phyloP scores from a whole-genome alignment of 345 rosid genomes.

The Melaleuca alternifolia region DNA sequence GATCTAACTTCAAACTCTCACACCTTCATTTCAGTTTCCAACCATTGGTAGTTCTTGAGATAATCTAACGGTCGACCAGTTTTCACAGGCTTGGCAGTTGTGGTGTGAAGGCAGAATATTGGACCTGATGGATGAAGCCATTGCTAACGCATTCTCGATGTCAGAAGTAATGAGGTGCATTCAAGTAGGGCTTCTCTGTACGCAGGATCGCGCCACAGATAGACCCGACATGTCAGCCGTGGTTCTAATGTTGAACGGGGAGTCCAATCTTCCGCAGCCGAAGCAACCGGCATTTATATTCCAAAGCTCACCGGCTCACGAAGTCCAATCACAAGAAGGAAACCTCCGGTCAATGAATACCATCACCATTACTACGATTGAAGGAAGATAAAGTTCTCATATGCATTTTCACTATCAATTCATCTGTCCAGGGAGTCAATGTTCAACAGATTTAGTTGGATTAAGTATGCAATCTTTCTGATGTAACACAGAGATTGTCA shows the following conservation, averaged over 20 bases:
- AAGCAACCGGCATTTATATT: neutral
- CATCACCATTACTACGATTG: neutral
- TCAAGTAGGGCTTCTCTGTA: neutral
- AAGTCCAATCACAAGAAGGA: neutral
- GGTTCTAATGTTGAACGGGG: neutral
- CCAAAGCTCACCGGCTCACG: neutral
- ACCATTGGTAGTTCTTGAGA: neutral
- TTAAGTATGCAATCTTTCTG: neutral
- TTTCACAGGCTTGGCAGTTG: neutral
- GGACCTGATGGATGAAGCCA: neutral
- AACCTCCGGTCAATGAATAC: neutral
- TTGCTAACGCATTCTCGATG: neutral
- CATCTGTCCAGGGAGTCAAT: neutral
- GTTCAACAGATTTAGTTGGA: neutral
- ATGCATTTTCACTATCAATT: neutral
- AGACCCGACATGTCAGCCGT: neutral
- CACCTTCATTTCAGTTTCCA: neutral
- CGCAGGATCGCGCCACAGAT: neutral
- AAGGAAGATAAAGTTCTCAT: slow-evolving; percentile 1
- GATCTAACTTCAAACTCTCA: too few species aligned
- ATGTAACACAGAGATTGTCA: neutral
- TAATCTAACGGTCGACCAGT: neutral
- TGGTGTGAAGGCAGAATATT: neutral
- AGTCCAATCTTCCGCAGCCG: neutral
- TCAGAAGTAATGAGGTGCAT: neutral